phyloP scores from a whole-genome alignment of 768 basidiomycete genomes.

The Leucocoprinus birnbaumii region DNA sequence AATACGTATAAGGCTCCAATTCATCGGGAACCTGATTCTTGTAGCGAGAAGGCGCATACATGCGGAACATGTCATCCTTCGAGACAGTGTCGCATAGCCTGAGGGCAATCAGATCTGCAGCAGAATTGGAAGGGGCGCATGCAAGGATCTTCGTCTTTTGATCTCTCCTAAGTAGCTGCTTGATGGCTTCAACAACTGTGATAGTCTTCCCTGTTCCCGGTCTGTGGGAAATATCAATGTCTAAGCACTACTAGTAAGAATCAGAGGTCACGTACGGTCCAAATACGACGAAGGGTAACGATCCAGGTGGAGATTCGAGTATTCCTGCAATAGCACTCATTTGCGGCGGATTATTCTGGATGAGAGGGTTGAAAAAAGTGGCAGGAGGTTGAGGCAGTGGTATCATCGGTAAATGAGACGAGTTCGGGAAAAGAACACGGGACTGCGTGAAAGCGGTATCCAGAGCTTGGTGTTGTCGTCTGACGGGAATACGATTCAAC shows the following conservation, averaged over 20 bases:
- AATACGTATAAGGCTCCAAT: constrained; percentile 34
- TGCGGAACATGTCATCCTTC: constrained; percentile 44
- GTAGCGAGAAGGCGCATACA: constrained; percentile 50
- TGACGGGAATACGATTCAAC: constrained; percentile 51
- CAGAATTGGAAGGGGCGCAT: constrained; percentile 65
- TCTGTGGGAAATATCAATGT: too few species aligned
- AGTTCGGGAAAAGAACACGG: constrained; percentile 48
- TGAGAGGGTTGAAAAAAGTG: constrained; percentile 36
- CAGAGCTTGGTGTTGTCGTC: constrained; percentile 59
- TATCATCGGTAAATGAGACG: background rate
- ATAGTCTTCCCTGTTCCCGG: constrained; percentile 71
- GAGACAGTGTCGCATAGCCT: constrained; percentile 31
- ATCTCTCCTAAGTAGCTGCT: constrained; percentile 39
- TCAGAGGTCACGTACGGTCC: constrained; percentile 64
- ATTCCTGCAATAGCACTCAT: constrained; percentile 47
- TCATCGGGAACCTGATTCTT: constrained; percentile 43
- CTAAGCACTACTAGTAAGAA: too few species aligned
- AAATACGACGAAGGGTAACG: constrained; percentile 56
- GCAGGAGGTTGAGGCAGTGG: constrained; percentile 10
- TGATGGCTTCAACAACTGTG: constrained; percentile 60
- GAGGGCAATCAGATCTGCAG: constrained; percentile 55
- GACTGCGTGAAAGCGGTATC: constrained; percentile 39
- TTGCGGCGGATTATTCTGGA: constrained; percentile 45
- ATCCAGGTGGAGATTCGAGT: constrained; percentile 37
- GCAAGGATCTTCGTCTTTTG: constrained; percentile 45